Conservation (phyloP, 441 rosid genomes). For the Pelargonium cotyledonis region DNA sequence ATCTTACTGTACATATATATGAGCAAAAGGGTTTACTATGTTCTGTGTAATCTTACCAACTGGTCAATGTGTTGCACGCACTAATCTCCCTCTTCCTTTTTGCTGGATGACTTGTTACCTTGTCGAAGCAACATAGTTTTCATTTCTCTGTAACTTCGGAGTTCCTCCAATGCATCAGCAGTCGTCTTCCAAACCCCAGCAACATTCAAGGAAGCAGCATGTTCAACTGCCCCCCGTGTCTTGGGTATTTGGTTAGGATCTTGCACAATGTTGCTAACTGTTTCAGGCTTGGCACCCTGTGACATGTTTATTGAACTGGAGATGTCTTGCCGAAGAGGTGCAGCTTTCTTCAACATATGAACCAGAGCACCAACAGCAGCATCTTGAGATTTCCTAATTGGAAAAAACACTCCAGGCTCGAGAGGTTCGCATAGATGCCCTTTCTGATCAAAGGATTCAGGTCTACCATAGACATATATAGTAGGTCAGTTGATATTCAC, state of each 20-base stretch:
- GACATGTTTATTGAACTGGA: slow-evolving; percentile 26
- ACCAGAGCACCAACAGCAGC: slow-evolving; percentile 91
- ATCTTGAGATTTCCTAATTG: slow-evolving; percentile 56
- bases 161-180: slow-evolving; percentile 87
- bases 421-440: slow-evolving; percentile 37
- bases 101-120: slow-evolving; percentile 20
- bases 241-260: too few species aligned
- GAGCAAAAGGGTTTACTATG: too few species aligned
- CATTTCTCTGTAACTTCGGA: slow-evolving; percentile 56
- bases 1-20: too few species aligned
- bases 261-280: too few species aligned
- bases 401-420: slow-evolving; percentile 44
- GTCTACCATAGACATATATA: slow-evolving; percentile 27
- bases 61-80: too few species aligned
- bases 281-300: slow-evolving; percentile 19
- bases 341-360: slow-evolving; percentile 75
- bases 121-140: slow-evolving; percentile 51
- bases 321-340: slow-evolving; percentile 58
- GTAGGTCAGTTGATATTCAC: too few species aligned
- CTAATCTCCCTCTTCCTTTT: too few species aligned
- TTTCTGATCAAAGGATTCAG: slow-evolving; percentile 50
- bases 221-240: too few species aligned
- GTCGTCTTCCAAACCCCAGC: slow-evolving; percentile 41
- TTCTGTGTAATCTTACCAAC: too few species aligned
- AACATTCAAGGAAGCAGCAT: too few species aligned